Evolutionary conservation across 2,329 filamentous ascomycete species (phyloP), one percentile per base, ranked within the genome.

Genomic region (Trichophyton schoenleinii): DNA sequence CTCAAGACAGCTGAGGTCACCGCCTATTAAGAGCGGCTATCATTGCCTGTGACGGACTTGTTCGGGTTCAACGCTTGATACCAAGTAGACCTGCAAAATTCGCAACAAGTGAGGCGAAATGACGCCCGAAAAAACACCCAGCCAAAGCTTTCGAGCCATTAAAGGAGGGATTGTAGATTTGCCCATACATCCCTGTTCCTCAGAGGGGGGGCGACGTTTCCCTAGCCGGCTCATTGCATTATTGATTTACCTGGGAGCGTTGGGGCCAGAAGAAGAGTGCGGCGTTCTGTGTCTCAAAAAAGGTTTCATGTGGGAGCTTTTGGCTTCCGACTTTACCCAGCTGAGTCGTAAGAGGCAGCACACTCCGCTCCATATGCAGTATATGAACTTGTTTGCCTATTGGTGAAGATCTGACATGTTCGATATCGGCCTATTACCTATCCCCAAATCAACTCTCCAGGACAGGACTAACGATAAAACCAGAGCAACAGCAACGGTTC

Each of bases 221-320:
- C 15, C 28, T 9, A 15, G 20, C 48, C 28, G 52, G 52, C 52
- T 55, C n/a, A 13, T n/a, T 55, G 31, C 52, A 55, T 36, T 38
- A 1, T 13, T 25, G 13, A 25, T n/a, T 25, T 36, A 9, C 11
- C 20, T 36, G 20, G n/a, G 20, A 55, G 52, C 15, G 28, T 20
- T 55, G 52, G 28, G n/a, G 49, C 49, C 20, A 25, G 22, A 11
- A 20, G 52, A 55, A 20, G 28, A 28, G 9, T 52, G 46, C 52
- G 15, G 52, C 52, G 52, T 55, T 18, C 25, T 55, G 9, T 55
- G 52, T 55, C 52, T 55, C 52, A 55, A 28, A 38, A 55, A 55
- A 34, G 49, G 52, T 55, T 55, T 36, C 31, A 34, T 34, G n/a
- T 7, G 34, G 52, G 8, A 20, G 22, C 28, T 36, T 55, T 55